Base-by-base conservation (phyloP, 2,329 filamentous ascomycete species). In the Aplosporella prunicola region DNA sequence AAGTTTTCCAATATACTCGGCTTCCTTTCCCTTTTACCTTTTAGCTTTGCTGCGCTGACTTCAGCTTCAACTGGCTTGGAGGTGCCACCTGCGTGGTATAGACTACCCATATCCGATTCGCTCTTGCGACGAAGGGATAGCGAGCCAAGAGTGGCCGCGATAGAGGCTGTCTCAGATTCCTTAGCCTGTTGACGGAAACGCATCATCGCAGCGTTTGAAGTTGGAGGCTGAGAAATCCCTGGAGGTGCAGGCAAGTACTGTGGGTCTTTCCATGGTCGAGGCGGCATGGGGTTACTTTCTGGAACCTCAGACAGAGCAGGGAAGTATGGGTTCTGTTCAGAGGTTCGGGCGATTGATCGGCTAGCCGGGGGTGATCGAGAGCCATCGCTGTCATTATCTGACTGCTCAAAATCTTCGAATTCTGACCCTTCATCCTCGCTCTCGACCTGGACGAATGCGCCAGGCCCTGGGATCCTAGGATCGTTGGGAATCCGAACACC, bases 131-230 rank as follows among this genome's bases (percentile, higher is more conserved):
- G 72, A 10, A 16, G 15, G 13, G 14, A 31, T 5, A 75, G 70
- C 2, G 80, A 85, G 11, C 80, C 80, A 68, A 80, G 78, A 0
- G 80, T 85, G 13, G 80, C 80, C 10, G 76, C 71, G 31, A 71
- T 63, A 10, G 72, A 76, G 29, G 66, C 62, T 7, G 64, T 66
- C 34, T 76, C 72, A 11, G 70, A 57, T 36, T 74, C 69, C 29
- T 61, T 64, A 4, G 67, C 67, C 32, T 66, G 62, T 45, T 61
- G 56, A 20, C 61, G 52, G 46, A 67, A 76, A 26, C 64, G 62
- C 53, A 65, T 60, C 51, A 75, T 75, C n/a, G 72, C 72, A 26
- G 65, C 67, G 46, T 64, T 71, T 0, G 72, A 71, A 7, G 62
- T 72, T 26, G 55, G 51, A n/a, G 71, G 71, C 43, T 75, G 71